Conservation (phyloP, 805 yeast species). For the Nakazawaea peltata region DNA sequence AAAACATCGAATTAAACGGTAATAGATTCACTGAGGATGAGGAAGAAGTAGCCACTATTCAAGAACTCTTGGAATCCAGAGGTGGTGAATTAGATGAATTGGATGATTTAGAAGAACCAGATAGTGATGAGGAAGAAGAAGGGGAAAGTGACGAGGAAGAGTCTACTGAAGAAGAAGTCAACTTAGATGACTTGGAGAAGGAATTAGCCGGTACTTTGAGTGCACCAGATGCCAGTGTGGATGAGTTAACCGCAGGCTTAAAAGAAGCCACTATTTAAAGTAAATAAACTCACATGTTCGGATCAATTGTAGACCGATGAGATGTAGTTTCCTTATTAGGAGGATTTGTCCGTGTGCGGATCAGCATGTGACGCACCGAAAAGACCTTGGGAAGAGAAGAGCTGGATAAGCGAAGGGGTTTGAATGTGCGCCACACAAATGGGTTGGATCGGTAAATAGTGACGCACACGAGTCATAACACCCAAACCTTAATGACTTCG, state of each 20-base stretch:
- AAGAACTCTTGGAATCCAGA: constrained; percentile 55
- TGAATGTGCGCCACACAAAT: no score
- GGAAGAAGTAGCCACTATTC: constrained; percentile 53
- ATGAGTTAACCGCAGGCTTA: constrained; percentile 50
- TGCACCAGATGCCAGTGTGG: constrained; percentile 37
- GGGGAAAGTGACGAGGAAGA: constrained; percentile 49
- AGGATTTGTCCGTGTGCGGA: no score
- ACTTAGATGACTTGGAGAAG: constrained; percentile 37
- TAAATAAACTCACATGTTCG: constrained; percentile 2
- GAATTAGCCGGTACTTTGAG: constrained; percentile 42
- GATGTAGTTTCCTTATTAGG: no score
- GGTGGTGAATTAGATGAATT: constrained; percentile 90
- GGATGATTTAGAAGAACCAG: constrained; percentile 87
- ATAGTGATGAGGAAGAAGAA: constrained; percentile 62
- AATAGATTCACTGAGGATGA: constrained; percentile 89
- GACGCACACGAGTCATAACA: no score
- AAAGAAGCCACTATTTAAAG: no score
- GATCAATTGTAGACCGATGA: no score
- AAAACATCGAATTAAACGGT: constrained; percentile 80
- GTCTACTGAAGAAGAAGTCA: constrained; percentile 35
- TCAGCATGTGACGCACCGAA: no score
- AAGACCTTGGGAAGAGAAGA: no score
- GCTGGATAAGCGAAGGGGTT: no score
- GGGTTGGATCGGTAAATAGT: no score
- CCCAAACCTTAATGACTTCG: no score